phyloP scores from a whole-genome alignment of 441 rosid genomes.

The Populus hybrid region DNA sequence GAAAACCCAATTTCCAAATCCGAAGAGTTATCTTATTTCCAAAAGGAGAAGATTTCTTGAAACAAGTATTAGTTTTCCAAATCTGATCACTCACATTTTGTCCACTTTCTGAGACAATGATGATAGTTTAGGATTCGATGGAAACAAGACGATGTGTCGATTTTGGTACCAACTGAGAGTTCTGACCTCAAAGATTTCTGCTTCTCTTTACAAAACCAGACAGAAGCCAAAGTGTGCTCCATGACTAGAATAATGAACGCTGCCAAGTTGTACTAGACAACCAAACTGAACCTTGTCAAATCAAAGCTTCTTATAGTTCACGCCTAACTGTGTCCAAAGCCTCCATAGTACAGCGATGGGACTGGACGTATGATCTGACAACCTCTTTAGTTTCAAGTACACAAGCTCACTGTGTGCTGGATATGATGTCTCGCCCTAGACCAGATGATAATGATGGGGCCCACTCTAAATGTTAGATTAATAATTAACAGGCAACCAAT shows the following conservation, averaged over 20 bases:
- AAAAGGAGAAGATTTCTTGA: slow-evolving; percentile 36
- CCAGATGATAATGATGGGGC: not conserved
- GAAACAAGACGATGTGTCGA: slow-evolving; percentile 8
- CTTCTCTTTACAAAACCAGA: slow-evolving; percentile 30
- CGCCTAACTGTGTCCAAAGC: slow-evolving; percentile 18
- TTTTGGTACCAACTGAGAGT: not conserved
- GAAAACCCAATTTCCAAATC: slow-evolving; percentile 35
- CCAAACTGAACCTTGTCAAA: not conserved
- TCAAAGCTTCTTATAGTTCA: not conserved
- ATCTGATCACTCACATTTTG: slow-evolving; percentile 27
- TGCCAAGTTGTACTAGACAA: not conserved
- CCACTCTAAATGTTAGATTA: too few species aligned
- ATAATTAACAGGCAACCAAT: too few species aligned
- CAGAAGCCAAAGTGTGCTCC: slow-evolving; percentile 21
- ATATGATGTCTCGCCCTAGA: not conserved
- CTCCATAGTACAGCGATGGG: slow-evolving; percentile 28
- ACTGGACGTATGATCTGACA: slow-evolving; percentile 60
- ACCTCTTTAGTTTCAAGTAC: slow-evolving; percentile 17
- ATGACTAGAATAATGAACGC: slow-evolving; percentile 13
- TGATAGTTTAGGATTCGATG: not conserved
- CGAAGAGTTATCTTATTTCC: slow-evolving; percentile 24
- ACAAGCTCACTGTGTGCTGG: not conserved
- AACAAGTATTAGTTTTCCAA: slow-evolving; percentile 30
- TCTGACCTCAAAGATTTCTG: slow-evolving; percentile 23
- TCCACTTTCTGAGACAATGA: slow-evolving; percentile 32